These are phyloP conservation scores for Cupressus sempervirens DNA, from an alignment of 75 land plant genomes.

Conservation along the genomic window DNA sequence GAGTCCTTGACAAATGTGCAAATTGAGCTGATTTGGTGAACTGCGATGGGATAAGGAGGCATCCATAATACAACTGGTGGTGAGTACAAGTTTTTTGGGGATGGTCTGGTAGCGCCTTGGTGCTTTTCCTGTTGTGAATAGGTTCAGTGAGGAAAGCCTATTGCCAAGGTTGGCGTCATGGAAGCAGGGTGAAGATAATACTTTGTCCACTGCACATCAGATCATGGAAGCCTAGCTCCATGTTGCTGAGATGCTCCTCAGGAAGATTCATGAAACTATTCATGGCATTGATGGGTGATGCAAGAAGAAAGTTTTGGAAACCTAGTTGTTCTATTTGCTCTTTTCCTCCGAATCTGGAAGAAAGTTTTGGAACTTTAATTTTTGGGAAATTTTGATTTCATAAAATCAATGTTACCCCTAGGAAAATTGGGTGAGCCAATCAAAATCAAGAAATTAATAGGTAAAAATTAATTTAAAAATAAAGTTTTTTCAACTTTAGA, in stretches of 20 bases:
- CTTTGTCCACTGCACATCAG: constrained; percentile 53
- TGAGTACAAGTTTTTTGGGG: constrained; percentile 21
- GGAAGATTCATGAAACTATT: constrained; percentile 24
- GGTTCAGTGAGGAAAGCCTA: constrained; percentile 59
- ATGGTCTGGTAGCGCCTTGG: constrained; percentile 62
- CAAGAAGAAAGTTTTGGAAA: too few relatives aligned
- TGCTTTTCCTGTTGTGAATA: constrained; percentile 32
- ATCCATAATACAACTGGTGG: constrained; percentile 31
- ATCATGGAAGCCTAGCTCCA: constrained; percentile 62
- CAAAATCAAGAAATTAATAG: too few relatives aligned
- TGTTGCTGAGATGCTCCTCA: constrained; percentile 31
- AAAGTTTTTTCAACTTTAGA: too few relatives aligned
- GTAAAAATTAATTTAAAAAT: too few relatives aligned
- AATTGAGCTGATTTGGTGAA: constrained; percentile 44
- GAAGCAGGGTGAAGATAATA: constrained; percentile 53
- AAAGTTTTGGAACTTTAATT: too few relatives aligned
- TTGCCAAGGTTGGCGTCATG: constrained; percentile 66
- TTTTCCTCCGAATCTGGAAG: too few relatives aligned
- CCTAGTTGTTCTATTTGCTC: too few relatives aligned
- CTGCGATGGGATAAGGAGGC: constrained; percentile 41
- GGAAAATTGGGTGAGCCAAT: too few relatives aligned
- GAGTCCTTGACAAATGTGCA: constrained; percentile 40
- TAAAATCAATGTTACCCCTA: too few relatives aligned
- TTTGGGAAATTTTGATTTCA: too few relatives aligned
- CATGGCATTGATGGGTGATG: too few relatives aligned